Percentiles rank a stretch among this genome's conserved stretches.
phyloP scores from a whole-genome alignment of 495 filamentous ascomycete genomes.

The Aspergillus hancockii region DNA sequence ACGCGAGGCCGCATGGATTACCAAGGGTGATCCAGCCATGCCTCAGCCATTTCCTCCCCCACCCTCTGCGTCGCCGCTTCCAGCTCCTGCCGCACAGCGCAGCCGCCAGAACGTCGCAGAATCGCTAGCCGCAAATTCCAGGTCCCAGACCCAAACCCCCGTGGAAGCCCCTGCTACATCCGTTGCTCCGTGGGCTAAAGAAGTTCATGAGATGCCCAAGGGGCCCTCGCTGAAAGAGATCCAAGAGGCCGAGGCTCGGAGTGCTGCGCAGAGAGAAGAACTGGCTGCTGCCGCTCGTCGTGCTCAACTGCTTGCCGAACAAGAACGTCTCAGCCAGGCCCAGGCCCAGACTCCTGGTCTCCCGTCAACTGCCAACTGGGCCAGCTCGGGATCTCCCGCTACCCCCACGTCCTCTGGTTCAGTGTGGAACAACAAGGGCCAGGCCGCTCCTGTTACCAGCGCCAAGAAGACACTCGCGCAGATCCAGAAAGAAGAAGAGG shows the following conservation, averaged over 20 bases:
- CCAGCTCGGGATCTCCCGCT: constrained; percentile 66
- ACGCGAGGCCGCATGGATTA: constrained; percentile 58
- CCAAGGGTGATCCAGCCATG: constrained; percentile 60
- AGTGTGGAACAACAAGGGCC: constrained; percentile 65
- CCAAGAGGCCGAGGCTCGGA: constrained; percentile 90
- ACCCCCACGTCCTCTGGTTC: constrained; percentile 54
- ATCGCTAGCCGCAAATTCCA: constrained; percentile 67
- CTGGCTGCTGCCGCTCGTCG: constrained; percentile 78
- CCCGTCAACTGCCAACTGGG: constrained; percentile 90
- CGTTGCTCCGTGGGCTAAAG: constrained; percentile 93
- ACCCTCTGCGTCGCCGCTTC: constrained; percentile 73
- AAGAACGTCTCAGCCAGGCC: constrained; percentile 74
- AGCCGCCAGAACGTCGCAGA: constrained; percentile 82
- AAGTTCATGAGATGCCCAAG: constrained; percentile 73
- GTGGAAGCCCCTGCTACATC: constrained; percentile 62
- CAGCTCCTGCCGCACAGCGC: constrained; percentile 83
- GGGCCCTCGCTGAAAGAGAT: constrained; percentile 96
- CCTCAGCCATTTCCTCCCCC: constrained; percentile 78
- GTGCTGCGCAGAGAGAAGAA: constrained; percentile 89
- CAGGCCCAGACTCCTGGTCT: constrained; percentile 69
- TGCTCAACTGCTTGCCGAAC: constrained; percentile 66
- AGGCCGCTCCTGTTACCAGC: constrained; percentile 42
- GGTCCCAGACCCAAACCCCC: constrained; percentile 76
- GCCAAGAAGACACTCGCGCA: constrained; percentile 91
- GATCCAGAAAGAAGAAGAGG: constrained; percentile 95